Evolutionary conservation across 192 early-diverging fungal species (phyloP).

Genomic region (Rhizoclosmatium globosum): DNA sequence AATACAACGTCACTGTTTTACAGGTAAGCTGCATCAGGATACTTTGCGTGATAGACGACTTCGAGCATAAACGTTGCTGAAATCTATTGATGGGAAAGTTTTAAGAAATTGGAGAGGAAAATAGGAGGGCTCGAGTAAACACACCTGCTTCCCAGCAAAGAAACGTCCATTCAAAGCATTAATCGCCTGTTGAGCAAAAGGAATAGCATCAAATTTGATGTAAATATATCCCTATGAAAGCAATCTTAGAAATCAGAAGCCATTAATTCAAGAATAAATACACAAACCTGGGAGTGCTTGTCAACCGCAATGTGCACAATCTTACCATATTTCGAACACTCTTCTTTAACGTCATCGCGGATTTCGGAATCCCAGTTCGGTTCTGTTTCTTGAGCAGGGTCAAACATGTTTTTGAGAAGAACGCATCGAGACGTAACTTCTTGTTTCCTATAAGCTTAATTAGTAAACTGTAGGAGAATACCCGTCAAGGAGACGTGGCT

Average conservation of each 20-base stretch:
- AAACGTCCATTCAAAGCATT: conserved; percentile 82
- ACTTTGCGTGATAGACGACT: conserved; percentile 70
- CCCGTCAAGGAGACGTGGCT: neutral
- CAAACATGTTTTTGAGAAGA: conserved; percentile 88
- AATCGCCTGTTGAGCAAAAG: conserved; percentile 72
- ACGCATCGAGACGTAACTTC: conserved; percentile 70
- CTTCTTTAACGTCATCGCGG: conserved; percentile 82
- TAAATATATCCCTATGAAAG: conserved; percentile 77
- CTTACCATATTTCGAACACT: conserved; percentile 81
- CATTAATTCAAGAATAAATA: conserved; percentile 18
- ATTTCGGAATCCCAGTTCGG: conserved; percentile 85
- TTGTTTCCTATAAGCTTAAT: conserved; percentile 43
- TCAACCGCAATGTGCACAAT: conserved; percentile 81
- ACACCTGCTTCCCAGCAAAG: conserved; percentile 85
- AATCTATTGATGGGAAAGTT: conserved; percentile 45
- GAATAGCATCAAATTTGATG: conserved; percentile 78
- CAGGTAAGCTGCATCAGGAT: conserved; percentile 62
- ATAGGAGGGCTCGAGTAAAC: neutral
- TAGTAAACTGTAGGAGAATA: neutral
- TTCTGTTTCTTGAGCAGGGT: conserved; percentile 83
- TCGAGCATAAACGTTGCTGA: conserved; percentile 67
- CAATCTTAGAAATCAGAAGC: neutral
- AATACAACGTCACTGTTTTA: neutral
- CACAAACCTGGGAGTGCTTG: conserved; percentile 42
- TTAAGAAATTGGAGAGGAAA: neutral